Conservation (phyloP, 129 eudicot genomes). For the Smallanthus sonchifolius region DNA sequence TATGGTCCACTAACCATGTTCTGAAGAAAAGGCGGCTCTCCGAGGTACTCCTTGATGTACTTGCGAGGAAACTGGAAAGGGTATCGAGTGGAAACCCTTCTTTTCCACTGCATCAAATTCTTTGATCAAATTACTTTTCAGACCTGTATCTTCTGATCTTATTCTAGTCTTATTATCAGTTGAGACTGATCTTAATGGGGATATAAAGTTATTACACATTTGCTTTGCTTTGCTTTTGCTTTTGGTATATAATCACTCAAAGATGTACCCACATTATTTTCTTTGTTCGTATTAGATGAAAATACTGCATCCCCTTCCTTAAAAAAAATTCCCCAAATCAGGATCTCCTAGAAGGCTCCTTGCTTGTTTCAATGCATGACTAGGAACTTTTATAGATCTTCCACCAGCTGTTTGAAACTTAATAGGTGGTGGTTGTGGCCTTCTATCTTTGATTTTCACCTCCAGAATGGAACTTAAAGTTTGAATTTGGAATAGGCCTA, state of each 20-base stretch:
- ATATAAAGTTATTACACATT: slow-evolving; percentile 44
- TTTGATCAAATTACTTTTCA: slow-evolving; percentile 60
- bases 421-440: slow-evolving; percentile 49
- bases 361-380: slow-evolving; percentile 88
- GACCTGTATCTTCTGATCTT: slow-evolving; percentile 30
- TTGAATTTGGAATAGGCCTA: slow-evolving; percentile 21
- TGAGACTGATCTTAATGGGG: slow-evolving; percentile 49
- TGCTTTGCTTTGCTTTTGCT: slow-evolving; percentile 24
- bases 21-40: slow-evolving; percentile 45
- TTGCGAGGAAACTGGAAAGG: slow-evolving; percentile 54
- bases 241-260: slow-evolving; percentile 20
- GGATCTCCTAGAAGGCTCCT: slow-evolving; percentile 83
- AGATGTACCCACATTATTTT: slow-evolving; percentile 22
- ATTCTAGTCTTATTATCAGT: slow-evolving; percentile 32
- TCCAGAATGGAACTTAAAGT: slow-evolving; percentile 28
- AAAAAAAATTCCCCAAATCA: slow-evolving; percentile 51
- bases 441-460: slow-evolving; percentile 31
- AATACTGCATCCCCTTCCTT: slow-evolving; percentile 44
- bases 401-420: slow-evolving; percentile 96
- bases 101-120: slow-evolving; percentile 68
- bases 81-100: slow-evolving; percentile 52
- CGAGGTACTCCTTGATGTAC: slow-evolving; percentile 65
- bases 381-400: slow-evolving; percentile 79
- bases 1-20: slow-evolving; percentile 42
- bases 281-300: slow-evolving; percentile 35